Evolutionary conservation across 257 asterid species (phyloP), one percentile per base, ranked within the genome.

Genomic region (Hygrophila difformis): DNA sequence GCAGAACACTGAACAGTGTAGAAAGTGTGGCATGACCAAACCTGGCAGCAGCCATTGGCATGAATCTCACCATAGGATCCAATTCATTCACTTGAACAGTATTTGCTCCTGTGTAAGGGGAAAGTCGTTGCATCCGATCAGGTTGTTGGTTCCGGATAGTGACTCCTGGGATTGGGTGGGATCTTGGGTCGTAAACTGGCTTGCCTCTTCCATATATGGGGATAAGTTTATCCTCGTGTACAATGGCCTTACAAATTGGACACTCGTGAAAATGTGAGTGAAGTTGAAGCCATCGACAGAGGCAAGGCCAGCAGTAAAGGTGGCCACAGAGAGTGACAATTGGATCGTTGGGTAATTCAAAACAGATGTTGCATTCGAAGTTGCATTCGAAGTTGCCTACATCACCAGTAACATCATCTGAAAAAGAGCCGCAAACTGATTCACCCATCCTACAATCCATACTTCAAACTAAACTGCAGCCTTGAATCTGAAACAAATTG

Each of bases 251-350:
- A 55, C 89, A 79, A 18, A 75, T 75, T 1, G 89, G 85, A 60
- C 89, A 79, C 55, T 72, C 85, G 8, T 64, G 79, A 24, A 64
- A 72, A 54, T 59, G 72, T 29, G 89, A 79, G 41, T 79, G 85
- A 54, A 67, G 58, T 51, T 68, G 67, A 62, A 79, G 70, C 89
- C 89, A 79, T 44, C 67, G 77, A 66, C 62, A 69, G 46, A 79
- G 68, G 57, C 89, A 79, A 26, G 82, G 69, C 85, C 89, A 69
- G 60, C 89, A 79, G 61, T 79, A 79, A 33, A 79, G 77, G 62
- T 79, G 89, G 53, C 89, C 89, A 46, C 89, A 79, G 28, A 70
- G 79, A 38, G 89, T 79, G 29, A 75, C 82, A 3, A 79, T 54
- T 19, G 89, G 82, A 46, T 70, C 83, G 39, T 64, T 74, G 28